Conservation (phyloP, 371 early-diverging fungal species). For the Mortierella sp. region DNA sequence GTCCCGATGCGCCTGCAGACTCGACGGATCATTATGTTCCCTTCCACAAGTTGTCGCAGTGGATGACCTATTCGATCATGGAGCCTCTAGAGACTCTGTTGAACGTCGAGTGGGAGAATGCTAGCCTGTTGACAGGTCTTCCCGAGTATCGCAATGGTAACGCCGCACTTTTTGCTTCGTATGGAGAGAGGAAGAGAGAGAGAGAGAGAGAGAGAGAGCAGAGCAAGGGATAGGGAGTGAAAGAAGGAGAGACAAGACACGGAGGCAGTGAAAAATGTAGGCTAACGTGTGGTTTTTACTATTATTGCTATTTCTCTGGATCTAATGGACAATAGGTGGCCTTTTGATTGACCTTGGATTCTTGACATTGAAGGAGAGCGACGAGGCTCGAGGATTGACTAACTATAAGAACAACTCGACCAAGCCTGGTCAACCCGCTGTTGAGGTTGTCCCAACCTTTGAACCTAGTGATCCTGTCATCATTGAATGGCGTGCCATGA, state of each 20-base stretch:
- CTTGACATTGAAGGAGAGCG: constrained; percentile 57
- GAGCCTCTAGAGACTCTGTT: constrained; percentile 78
- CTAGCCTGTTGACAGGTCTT: constrained; percentile 84
- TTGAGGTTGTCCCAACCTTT: constrained; percentile 72
- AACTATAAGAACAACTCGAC: constrained; percentile 33
- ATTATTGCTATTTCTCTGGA: background rate
- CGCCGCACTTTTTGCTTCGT: too few relatives aligned
- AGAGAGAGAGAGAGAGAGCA: background rate
- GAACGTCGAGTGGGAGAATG: constrained; percentile 65
- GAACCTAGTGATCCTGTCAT: constrained; percentile 83
- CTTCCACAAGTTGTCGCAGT: constrained; percentile 95
- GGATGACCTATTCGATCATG: constrained; percentile 93
- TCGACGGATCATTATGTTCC: constrained; percentile 69
- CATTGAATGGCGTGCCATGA: constrained; percentile 94
- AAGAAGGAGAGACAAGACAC: background rate
- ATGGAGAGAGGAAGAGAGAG: background rate
- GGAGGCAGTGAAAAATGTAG: background rate
- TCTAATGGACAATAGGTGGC: constrained; percentile 55
- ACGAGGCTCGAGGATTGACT: constrained; percentile 54
- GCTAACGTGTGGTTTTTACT: background rate
- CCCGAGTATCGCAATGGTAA: constrained; percentile 94
- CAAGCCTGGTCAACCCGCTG: constrained; percentile 42
- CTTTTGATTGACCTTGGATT: constrained; percentile 78
- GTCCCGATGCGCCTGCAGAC: constrained; percentile 30
- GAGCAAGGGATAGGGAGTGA: too few relatives aligned